Percentiles rank a stretch among this genome's conserved stretches.
Conservation (phyloP, 1,139 yeast species). For the Hansenula lynferdii region DNA sequence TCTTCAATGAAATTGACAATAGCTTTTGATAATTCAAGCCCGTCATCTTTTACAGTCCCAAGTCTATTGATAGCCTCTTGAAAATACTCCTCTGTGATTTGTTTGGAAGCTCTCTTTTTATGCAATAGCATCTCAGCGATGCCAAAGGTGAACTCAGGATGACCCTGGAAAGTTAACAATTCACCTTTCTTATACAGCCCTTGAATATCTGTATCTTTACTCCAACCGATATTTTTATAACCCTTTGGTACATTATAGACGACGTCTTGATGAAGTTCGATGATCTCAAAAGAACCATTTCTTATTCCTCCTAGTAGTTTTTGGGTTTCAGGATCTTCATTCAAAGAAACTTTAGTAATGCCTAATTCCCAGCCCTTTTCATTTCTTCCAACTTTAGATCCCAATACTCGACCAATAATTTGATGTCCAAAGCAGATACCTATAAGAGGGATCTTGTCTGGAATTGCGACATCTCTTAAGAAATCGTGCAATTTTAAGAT, state of each 20-base stretch:
- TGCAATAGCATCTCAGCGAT: slow-evolving; percentile 25
- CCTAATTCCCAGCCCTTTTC: slow-evolving; percentile 74
- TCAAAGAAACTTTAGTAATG: slow-evolving; percentile 44
- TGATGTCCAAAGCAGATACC: slow-evolving; percentile 92
- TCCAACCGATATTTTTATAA: slow-evolving; percentile 45
- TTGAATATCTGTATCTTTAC: slow-evolving; percentile 54
- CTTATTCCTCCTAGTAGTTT: slow-evolving; percentile 26
- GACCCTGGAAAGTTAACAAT: slow-evolving; percentile 77
- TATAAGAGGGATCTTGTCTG: slow-evolving; percentile 34
- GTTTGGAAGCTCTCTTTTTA: slow-evolving; percentile 16
- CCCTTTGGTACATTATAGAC: slow-evolving; percentile 46
- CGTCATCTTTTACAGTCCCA: slow-evolving; percentile 22
- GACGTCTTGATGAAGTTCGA: slow-evolving; percentile 70
- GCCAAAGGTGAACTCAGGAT: slow-evolving; percentile 68
- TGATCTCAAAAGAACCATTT: slow-evolving; percentile 33
- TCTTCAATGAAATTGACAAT: slow-evolving; percentile 26
- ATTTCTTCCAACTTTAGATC: slow-evolving; percentile 54
- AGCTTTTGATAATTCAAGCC: slow-evolving; percentile 23
- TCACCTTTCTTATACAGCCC: slow-evolving; percentile 49
- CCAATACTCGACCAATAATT: slow-evolving; percentile 60
- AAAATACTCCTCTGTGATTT: slow-evolving; percentile 17
- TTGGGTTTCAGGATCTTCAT: slow-evolving; percentile 27
- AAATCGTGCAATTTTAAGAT: slow-evolving; percentile 43
- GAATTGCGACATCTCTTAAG: slow-evolving; percentile 27
- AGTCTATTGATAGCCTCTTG: slow-evolving; percentile 19